Evolutionary conservation across 805 yeast species (phyloP).

Genomic region (Starmerella roubikii): DNA sequence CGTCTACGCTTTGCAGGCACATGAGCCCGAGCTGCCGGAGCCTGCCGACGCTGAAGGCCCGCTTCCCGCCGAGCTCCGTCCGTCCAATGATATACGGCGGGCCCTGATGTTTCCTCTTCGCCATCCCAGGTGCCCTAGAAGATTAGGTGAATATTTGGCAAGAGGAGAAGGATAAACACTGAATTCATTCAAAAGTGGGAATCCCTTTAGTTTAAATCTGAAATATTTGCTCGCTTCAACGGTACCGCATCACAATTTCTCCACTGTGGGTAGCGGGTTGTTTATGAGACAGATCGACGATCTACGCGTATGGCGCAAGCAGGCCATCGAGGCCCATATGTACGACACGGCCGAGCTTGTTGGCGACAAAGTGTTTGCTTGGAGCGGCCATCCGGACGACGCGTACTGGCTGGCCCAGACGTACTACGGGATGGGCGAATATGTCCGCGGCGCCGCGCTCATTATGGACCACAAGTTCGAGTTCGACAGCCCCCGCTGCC

Average conservation of each 20-base stretch:
- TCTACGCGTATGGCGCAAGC: constrained; percentile 82
- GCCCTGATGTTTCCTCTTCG: constrained; percentile 16
- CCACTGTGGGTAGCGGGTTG: too few relatives aligned
- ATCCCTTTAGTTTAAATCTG: too few relatives aligned
- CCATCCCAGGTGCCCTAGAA: not conserved
- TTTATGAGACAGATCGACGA: constrained; percentile 61
- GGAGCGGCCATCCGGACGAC: constrained; percentile 78
- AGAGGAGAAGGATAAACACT: too few relatives aligned
- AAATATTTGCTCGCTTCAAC: too few relatives aligned
- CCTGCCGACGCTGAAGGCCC: not conserved
- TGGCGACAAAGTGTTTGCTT: constrained; percentile 76
- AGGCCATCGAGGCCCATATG: constrained; percentile 84
- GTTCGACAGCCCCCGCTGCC: constrained; percentile 45
- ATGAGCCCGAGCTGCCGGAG: constrained; percentile 4
- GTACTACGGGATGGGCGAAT: constrained; percentile 60
- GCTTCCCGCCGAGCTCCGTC: not conserved
- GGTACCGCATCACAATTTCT: too few relatives aligned
- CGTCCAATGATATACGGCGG: constrained; percentile 13
- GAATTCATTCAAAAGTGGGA: too few relatives aligned
- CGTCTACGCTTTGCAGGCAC: not conserved
- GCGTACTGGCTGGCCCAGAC: constrained; percentile 96
- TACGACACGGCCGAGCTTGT: constrained; percentile 78
- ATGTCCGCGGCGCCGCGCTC: constrained; percentile 62
- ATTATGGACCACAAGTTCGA: constrained; percentile 38
- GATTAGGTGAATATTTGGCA: too few relatives aligned